These are phyloP conservation scores for Yamadazyma phyllophila DNA, from an alignment of 805 yeast genomes.

Conservation along the genomic window DNA sequence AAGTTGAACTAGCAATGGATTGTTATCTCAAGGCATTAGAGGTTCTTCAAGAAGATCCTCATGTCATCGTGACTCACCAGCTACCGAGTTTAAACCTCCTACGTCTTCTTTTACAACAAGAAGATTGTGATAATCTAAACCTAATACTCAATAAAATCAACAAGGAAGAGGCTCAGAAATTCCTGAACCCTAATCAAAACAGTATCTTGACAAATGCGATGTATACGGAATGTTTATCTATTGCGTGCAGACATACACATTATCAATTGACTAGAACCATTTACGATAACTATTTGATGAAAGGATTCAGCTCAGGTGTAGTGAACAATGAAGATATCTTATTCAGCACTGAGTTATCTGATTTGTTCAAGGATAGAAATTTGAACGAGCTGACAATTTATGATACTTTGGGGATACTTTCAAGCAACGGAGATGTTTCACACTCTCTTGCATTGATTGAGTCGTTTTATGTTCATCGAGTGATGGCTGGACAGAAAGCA, in stretches of 20 bases:
- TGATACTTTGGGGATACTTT: constrained; percentile 29
- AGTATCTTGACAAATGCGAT: not conserved
- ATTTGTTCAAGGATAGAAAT: constrained; percentile 12
- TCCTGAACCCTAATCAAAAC: constrained; percentile 3
- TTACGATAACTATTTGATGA: constrained; percentile 31
- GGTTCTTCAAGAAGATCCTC: not conserved
- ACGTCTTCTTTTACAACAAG: constrained; percentile 14
- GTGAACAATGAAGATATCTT: constrained; percentile 26
- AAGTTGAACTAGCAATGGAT: constrained; percentile 20
- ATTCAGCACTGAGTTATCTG: constrained; percentile 12
- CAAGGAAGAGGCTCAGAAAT: constrained; percentile 2
- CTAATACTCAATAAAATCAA: constrained; percentile 14
- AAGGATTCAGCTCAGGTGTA: constrained; percentile 19
- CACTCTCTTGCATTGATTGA: constrained; percentile 35
- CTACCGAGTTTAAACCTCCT: constrained; percentile 21
- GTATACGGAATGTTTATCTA: constrained; percentile 25
- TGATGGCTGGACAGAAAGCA: constrained; percentile 30
- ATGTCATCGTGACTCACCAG: too few species aligned
- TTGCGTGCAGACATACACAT: constrained; percentile 24
- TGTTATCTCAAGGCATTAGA: constrained; percentile 2
- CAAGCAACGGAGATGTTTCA: constrained; percentile 37
- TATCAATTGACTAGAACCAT: constrained; percentile 26
- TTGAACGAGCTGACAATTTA: constrained; percentile 23
- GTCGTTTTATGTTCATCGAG: constrained; percentile 30
- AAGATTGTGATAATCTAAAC: constrained; percentile 24